phyloP scores from a whole-genome alignment of 179 eudicot species.

The Silene vulgaris region DNA sequence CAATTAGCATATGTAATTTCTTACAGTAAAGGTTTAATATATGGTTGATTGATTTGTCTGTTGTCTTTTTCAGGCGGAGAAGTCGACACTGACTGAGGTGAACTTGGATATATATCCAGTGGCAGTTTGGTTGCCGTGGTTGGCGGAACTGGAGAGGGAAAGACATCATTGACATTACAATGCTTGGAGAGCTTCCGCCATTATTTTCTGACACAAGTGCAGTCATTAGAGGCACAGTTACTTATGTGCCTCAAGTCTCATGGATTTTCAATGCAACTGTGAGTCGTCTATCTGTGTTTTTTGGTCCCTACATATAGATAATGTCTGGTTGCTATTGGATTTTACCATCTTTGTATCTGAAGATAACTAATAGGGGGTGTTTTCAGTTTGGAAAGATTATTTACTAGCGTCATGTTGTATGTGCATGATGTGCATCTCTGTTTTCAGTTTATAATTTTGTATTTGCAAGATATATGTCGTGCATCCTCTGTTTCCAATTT shows the following conservation, averaged over 20 bases:
- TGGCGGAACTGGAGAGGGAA: conserved; percentile 96
- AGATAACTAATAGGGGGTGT: neutral
- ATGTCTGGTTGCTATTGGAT: neutral
- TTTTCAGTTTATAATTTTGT: neutral
- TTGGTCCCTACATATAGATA: neutral
- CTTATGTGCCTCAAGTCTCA: conserved; percentile 93
- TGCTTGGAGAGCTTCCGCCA: conserved; percentile 92
- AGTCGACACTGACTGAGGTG: conserved; percentile 62
- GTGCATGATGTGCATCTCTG: neutral
- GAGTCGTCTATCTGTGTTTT: conserved; percentile 31
- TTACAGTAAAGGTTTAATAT: neutral
- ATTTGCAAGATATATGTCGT: neutral
- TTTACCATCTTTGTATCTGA: conserved; percentile 1
- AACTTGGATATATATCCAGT: conserved; percentile 63
- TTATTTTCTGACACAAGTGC: conserved; percentile 53
- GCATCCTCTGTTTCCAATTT: neutral
- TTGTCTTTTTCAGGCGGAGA: conserved; percentile 51
- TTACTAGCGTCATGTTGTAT: neutral
- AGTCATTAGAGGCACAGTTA: conserved; percentile 71
- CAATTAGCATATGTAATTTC: neutral
- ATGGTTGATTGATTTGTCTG: neutral
- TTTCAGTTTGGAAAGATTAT: neutral
- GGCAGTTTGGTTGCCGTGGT: conserved; percentile 92
- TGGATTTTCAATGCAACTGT: conserved; percentile 99
- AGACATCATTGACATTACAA: conserved; percentile 83